phyloP scores from a whole-genome alignment of 192 early-diverging fungal species.

The Chytriomyces confervae region DNA sequence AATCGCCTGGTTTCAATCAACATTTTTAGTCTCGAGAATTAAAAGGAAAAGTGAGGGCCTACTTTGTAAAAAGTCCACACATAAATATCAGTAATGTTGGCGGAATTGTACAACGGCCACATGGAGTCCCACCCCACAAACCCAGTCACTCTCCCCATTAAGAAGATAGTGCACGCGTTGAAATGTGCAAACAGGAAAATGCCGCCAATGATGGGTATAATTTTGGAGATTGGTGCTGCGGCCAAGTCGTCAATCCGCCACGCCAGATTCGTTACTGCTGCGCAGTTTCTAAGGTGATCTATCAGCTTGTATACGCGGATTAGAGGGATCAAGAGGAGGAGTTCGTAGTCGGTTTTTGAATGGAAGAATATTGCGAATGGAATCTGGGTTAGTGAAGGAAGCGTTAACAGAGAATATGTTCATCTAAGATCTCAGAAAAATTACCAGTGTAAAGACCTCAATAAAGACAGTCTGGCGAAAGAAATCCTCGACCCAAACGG shows the following conservation, averaged over 20 bases:
- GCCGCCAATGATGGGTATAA: slow-evolving; percentile 1
- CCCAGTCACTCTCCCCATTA: slow-evolving; percentile 17
- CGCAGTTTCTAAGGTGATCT: neutral
- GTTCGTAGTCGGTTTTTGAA: neutral
- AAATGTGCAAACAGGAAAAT: slow-evolving; percentile 36
- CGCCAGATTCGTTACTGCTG: neutral
- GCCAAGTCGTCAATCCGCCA: neutral
- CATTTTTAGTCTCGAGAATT: neutral
- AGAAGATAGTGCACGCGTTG: slow-evolving; percentile 28
- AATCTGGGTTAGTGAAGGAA: too few species aligned
- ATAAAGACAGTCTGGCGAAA: neutral
- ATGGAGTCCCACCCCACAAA: neutral
- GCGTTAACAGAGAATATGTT: too few species aligned
- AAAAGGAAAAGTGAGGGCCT: neutral
- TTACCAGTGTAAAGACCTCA: slow-evolving; percentile 9
- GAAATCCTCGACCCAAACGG: slow-evolving; percentile 6
- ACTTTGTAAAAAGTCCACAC: slow-evolving; percentile 21
- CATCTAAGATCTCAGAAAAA: too few species aligned
- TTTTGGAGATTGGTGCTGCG: slow-evolving; percentile 5
- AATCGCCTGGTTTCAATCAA: neutral
- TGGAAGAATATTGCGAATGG: neutral
- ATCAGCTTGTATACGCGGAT: neutral
- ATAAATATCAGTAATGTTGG: neutral
- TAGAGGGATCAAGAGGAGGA: slow-evolving; percentile 1
- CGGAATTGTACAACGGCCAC: neutral